Conservation (phyloP, 2,329 filamentous ascomycete species). For the Colletotrichum theobromicola region DNA sequence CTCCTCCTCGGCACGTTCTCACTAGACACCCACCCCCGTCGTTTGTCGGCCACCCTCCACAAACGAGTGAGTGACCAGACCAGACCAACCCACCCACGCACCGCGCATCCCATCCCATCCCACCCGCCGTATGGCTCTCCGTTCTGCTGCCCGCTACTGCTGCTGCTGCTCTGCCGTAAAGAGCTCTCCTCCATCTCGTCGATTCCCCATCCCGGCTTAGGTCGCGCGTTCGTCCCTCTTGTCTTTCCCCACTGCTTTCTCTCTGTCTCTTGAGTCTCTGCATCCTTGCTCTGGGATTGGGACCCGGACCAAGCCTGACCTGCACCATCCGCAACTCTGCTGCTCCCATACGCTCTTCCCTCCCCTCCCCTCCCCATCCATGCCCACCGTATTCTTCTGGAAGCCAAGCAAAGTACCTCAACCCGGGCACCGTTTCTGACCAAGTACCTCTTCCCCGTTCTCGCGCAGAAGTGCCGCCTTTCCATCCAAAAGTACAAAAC, state of each 20-base stretch:
- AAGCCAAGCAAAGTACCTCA: constrained; percentile 22
- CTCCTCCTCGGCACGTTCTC: neutral
- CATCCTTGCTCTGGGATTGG: neutral
- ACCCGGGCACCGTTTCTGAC: constrained; percentile 14
- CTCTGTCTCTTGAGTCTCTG: neutral
- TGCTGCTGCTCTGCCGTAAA: neutral
- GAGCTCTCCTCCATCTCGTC: constrained; percentile 8
- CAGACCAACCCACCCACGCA: neutral
- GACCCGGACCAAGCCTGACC: constrained; percentile 17
- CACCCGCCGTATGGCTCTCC: neutral
- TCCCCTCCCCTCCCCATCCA: constrained; percentile 7
- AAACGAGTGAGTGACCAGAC: constrained; percentile 1
- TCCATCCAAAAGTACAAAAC: constrained; percentile 20
- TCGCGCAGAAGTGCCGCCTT: constrained; percentile 17
- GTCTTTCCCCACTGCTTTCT: constrained; percentile 17
- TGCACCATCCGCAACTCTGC: neutral
- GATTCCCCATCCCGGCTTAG: constrained; percentile 13
- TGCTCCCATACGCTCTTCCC: neutral
- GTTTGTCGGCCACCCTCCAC: constrained; percentile 19
- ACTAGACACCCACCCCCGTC: constrained; percentile 9
- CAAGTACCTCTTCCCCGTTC: constrained; percentile 16
- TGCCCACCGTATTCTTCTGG: constrained; percentile 23
- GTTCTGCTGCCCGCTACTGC: neutral
- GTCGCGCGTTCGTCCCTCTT: constrained; percentile 20
- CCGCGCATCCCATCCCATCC: neutral